phyloP scores from a whole-genome alignment of 1,284 basidiomycete species.

The Tylopilus sp. region DNA sequence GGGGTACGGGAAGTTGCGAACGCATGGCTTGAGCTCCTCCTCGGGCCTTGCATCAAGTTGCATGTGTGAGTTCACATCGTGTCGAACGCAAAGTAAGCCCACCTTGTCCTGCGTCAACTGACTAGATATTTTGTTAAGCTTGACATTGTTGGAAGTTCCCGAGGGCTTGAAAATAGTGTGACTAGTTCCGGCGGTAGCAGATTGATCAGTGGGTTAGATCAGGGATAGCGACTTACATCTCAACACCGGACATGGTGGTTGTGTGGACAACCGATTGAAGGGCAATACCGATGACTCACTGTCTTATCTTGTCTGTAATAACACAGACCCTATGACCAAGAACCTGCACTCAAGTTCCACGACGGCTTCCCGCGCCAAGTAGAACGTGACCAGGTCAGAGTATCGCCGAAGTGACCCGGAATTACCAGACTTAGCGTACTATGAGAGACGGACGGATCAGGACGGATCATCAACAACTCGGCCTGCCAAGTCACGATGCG shows the following conservation, averaged over 20 bases:
- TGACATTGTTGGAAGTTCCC: constrained; percentile 33
- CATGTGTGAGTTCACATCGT: background rate
- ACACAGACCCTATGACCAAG: constrained; percentile 21
- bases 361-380: no score
- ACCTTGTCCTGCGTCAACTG: constrained; percentile 72
- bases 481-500: background rate
- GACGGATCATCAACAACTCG: no score
- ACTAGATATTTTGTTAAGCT: constrained; percentile 69
- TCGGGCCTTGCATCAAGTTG: constrained; percentile 52
- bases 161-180: constrained; percentile 41
- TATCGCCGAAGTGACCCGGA: no score
- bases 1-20: constrained; percentile 38
- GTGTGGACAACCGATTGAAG: background rate
- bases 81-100: background rate
- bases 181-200: constrained; percentile 24
- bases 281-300: no score
- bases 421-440: no score
- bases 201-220: constrained; percentile 1
- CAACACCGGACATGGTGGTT: constrained; percentile 47
- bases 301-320: constrained; percentile 12
- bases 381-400: no score
- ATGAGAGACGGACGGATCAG: no score
- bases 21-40: constrained; percentile 82
- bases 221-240: constrained; percentile 46
- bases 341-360: no score